Conservation (phyloP, 2,329 filamentous ascomycete species). For the Cladosporium sp. region DNA sequence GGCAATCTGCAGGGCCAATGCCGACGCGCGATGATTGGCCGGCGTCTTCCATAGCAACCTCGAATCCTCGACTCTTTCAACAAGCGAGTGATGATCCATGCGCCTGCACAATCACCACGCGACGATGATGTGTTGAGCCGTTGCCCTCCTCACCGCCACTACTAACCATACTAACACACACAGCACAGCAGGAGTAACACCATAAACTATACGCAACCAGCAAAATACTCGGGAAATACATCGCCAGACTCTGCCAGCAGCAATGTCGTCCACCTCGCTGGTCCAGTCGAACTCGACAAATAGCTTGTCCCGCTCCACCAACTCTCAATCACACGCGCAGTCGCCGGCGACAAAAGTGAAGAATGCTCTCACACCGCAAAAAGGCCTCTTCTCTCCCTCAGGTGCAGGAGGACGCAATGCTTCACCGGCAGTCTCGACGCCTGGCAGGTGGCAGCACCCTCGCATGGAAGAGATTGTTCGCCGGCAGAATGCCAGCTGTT, state of each 20-base stretch:
- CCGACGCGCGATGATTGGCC: not conserved
- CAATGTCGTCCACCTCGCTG: conserved; percentile 34
- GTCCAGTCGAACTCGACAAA: conserved; percentile 13
- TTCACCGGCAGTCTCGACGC: conserved; percentile 31
- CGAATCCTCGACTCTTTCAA: conserved; percentile 1
- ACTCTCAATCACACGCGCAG: not conserved
- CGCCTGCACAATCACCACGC: not conserved
- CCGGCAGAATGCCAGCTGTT: conserved; percentile 75
- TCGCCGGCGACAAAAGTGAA: conserved; percentile 14
- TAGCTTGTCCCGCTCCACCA: conserved; percentile 1
- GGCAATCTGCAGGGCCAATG: not conserved
- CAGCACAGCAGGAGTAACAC: conserved; percentile 7
- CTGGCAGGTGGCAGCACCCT: conserved; percentile 87
- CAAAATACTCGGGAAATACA: not conserved
- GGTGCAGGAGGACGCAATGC: conserved; percentile 10
- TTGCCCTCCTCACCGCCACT: not conserved
- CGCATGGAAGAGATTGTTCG: conserved; percentile 82
- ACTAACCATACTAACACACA: conserved; percentile 22
- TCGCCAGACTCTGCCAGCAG: not conserved
- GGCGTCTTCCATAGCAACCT: not conserved
- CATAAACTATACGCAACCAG: not conserved
- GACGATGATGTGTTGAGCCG: conserved; percentile 16
- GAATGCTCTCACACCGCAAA: conserved; percentile 17
- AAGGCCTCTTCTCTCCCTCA: conserved; percentile 4
- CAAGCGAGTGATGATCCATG: not conserved